These are phyloP conservation scores for Diplodia scrobiculata DNA, from an alignment of 2,329 filamentous ascomycete genomes.

Conservation along the genomic window DNA sequence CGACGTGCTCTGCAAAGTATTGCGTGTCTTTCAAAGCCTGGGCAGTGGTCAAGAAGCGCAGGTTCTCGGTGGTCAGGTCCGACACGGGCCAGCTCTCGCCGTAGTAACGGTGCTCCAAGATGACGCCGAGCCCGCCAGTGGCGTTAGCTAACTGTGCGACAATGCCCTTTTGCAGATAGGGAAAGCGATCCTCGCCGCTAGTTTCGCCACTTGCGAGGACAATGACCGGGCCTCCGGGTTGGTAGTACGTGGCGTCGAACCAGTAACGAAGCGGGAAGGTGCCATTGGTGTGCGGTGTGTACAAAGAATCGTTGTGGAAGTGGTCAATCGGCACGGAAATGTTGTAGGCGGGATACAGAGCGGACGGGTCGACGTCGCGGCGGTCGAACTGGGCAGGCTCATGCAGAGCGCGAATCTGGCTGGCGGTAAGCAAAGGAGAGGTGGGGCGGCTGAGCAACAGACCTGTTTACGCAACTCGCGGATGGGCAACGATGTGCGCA, in stretches of 20 bases:
- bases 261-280: conserved; percentile 76
- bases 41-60: conserved; percentile 81
- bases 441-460: background rate
- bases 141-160: conserved; percentile 69
- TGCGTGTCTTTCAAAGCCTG: conserved; percentile 79
- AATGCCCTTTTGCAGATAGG: conserved; percentile 76
- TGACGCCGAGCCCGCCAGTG: conserved; percentile 72
- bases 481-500: conserved; percentile 16
- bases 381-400: background rate
- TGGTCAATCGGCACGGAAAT: conserved; percentile 70
- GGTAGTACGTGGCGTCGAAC: conserved; percentile 77
- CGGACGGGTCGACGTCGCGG: conserved; percentile 31
- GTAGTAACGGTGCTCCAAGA: conserved; percentile 88
- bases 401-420: conserved; percentile 10
- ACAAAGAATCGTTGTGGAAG: conserved; percentile 76
- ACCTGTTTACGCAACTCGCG: conserved; percentile 26
- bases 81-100: conserved; percentile 70
- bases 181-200: conserved; percentile 62
- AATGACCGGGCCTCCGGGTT: conserved; percentile 76
- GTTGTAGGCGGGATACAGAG: conserved; percentile 54
- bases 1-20: conserved; percentile 74
- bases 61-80: conserved; percentile 67
- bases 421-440: background rate
- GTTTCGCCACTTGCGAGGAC: conserved; percentile 75
- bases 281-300: conserved; percentile 72